Base-by-base conservation (phyloP, 108 stramenopile species). In the Skeletonema potamos region DNA sequence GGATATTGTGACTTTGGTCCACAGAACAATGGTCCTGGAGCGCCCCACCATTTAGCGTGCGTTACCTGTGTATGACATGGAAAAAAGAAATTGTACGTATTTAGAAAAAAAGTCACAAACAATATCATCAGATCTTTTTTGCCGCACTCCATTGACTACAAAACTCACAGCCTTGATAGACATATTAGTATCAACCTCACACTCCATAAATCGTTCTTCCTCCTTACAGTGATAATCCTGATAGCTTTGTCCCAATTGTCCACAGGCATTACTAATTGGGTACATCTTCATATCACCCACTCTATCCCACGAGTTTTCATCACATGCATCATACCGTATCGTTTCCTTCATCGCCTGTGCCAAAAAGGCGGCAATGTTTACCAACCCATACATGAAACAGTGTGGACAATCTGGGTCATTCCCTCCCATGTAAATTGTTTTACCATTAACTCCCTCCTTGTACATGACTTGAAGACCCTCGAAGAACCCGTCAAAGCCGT, bases 321-420 rank as follows among this genome's bases (percentile, higher is more conserved):
- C 77, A 61, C 84, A 85, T 0, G 81, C 84, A 79, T 83, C 85
- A 73, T 85, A 85, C 17, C 30, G 37, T 18, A 85, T 85, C 27
- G 84, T 82, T 44, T 82, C 84, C 68, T 82, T 72, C 84, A 85
- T 79, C 20, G 81, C 73, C 76, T 85, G 82, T 1, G 82, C 73
- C 58, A 83, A 62, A 66, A 83, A 79, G n/a, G 68, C 77, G 11
- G 82, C 74, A 64, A 70, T 34, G 36, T 82, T 85, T 12, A 82
- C 72, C 64, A 81, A 37, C 2, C 79, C 79, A 44, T 81, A 81
- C 74, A 82, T 73, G 22, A 72, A 70, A 58, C 81, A 77, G 54
- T 77, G 72, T 0, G 20, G 39, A 51, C 77, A 77, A 36, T 77
- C 60, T 22, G 48, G 48, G 22, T 51, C 48, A 9, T 51, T 51